Evolutionary conservation across 192 early-diverging fungal genomes (phyloP).

Genomic region (Entomortierella chlamydospora): DNA sequence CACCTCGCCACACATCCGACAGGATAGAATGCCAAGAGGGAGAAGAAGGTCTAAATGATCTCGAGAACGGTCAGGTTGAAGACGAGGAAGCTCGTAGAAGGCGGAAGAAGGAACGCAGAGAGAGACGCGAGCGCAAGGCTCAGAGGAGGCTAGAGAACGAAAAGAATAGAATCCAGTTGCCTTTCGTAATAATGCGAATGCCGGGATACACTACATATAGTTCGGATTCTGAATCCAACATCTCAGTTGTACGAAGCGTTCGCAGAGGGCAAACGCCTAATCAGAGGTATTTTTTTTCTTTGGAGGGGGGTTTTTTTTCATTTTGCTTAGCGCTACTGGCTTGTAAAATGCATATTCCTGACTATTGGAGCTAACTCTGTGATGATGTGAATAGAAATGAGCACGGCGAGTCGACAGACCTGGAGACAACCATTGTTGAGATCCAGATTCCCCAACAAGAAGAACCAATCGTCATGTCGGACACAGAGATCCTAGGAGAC

Average conservation of each 20-base stretch:
- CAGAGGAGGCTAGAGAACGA: constrained; percentile 24
- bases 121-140: constrained; percentile 32
- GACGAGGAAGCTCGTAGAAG: constrained; percentile 23
- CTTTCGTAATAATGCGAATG: constrained; percentile 37
- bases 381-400: no score
- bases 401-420: constrained; percentile 14
- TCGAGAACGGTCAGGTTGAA: constrained; percentile 3
- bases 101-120: constrained; percentile 25
- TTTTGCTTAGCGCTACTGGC: no score
- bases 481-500: constrained; percentile 46
- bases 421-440: constrained; percentile 21
- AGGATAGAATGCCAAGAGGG: neutral
- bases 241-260: constrained; percentile 32
- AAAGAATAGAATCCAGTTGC: constrained; percentile 22
- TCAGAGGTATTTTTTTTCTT: constrained; percentile 14
- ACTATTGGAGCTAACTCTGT: no score
- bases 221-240: constrained; percentile 43
- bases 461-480: constrained; percentile 39
- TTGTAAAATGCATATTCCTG: no score
- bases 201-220: constrained; percentile 30
- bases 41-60: neutral
- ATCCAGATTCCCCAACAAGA: constrained; percentile 45
- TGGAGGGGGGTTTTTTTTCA: neutral
- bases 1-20: constrained; percentile 9
- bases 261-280: constrained; percentile 17